Base-by-base conservation (phyloP, 306 rosid species). In the Quercus dentata region DNA sequence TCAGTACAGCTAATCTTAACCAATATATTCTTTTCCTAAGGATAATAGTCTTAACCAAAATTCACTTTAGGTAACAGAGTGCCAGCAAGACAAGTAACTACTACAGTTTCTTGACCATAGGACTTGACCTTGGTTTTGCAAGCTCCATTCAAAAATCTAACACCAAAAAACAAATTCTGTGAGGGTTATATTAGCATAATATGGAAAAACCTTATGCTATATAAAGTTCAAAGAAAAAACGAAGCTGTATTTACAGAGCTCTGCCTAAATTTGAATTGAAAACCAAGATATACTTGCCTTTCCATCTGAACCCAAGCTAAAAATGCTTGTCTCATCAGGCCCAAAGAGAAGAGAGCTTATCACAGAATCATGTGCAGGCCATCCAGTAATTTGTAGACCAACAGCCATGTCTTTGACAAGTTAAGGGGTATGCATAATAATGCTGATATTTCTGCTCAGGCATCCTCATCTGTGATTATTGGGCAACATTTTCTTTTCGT, bases 361-460 rank as follows among this genome's bases (percentile, higher is more conserved):
- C 65, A 94, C 94, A 84, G 97, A 86, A 87, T 95, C 97, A 84
- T 95, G 99, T 15, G 99, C 99, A 78, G 97, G 97, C 99, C 99
- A 95, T 74, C 99, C 97, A 41, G 97, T 95, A 83, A 92, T 92
- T 92, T 92, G 99, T 75, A 91, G 80, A 84, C 97, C 91, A 72
- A 97, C 94, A 56, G 97, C 93, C 99, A 95, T 95, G 85, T 95
- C 97, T 95, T 85, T 82, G 31, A 74, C 76, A 80, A 71, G 90
- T 90, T 84, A 95, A 90, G 97, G 91, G 74, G 58, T 70, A 51
- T 23, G 28, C 33, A 35, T 31, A 51, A 75, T 44, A 73, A 41
- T 54, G 27, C 13, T 58, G 14, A 78, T 31, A 69, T 20, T 64
- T 73, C 38, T 11, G 19, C 56, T 63, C 63, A 77, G 12, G 65